phyloP scores from a whole-genome alignment of 1,284 basidiomycete species.

The Calocybe gambosa region DNA sequence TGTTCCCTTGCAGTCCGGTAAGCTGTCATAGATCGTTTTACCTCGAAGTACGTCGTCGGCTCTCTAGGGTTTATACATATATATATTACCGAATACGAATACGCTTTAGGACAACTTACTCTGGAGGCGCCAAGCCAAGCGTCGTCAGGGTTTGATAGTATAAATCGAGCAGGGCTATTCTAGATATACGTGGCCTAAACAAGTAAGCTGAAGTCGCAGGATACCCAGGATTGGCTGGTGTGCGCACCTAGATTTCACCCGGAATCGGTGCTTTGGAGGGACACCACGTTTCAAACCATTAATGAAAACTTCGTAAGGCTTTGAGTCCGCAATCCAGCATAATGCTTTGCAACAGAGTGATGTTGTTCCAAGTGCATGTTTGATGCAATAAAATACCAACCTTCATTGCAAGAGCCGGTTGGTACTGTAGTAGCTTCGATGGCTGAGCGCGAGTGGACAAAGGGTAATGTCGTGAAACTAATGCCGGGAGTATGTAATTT shows the following conservation, averaged over 20 bases:
- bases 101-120: conserved; percentile 10
- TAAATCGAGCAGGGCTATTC: conserved; percentile 41
- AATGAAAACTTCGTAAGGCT: conserved; percentile 55
- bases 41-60: conserved; percentile 20
- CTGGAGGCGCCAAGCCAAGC: conserved; percentile 5
- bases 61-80: conserved; percentile 3
- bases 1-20: conserved; percentile 45
- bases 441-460: conserved; percentile 51
- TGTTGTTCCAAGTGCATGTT: neutral
- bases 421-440: conserved; percentile 23
- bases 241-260: conserved; percentile 54
- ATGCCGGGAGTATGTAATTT: conserved; percentile 43
- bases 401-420: conserved; percentile 58
- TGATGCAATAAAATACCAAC: conserved; percentile 30
- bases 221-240: neutral
- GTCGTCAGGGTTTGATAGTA: conserved; percentile 24
- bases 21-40: conserved; percentile 29
- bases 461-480: conserved; percentile 50
- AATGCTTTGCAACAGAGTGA: conserved; percentile 40
- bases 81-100: no score
- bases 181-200: conserved; percentile 44
- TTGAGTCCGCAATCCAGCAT: conserved; percentile 58
- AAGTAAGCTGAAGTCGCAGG: neutral
- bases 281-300: conserved; percentile 75
- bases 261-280: conserved; percentile 58